Percentiles rank a stretch among this genome's conserved stretches.
These are phyloP conservation scores for Wakefieldia striispora DNA, from an alignment of 768 basidiomycete species.

Conservation along the genomic window DNA sequence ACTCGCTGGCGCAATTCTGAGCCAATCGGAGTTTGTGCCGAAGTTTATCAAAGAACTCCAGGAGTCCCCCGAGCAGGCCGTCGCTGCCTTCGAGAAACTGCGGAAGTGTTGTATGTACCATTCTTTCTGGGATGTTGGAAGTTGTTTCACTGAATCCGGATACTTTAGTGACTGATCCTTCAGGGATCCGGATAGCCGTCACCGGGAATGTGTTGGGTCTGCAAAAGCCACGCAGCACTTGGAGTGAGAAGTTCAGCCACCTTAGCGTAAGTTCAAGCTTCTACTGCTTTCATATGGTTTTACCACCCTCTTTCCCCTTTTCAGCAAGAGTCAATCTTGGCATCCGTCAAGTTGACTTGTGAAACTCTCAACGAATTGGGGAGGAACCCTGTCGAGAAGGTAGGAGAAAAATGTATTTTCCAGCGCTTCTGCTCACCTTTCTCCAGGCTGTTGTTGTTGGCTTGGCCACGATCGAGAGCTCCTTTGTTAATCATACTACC, in stretches of 20 bases:
- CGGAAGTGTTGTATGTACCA: slow-evolving; percentile 57
- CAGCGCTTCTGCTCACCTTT: background rate
- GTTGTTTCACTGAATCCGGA: background rate
- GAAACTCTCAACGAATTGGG: slow-evolving; percentile 78
- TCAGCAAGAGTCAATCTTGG: slow-evolving; percentile 49
- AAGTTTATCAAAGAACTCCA: slow-evolving; percentile 69
- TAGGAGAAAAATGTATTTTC: slow-evolving; percentile 26
- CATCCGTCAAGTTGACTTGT: slow-evolving; percentile 61
- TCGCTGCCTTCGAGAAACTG: slow-evolving; percentile 73
- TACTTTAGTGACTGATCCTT: slow-evolving; percentile 72
- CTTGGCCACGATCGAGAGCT: slow-evolving; percentile 92
- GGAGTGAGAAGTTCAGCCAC: slow-evolving; percentile 66
- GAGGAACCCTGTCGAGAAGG: slow-evolving; percentile 67
- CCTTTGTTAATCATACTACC: slow-evolving; percentile 75
- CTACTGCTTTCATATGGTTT: background rate
- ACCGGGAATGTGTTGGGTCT: slow-evolving; percentile 81
- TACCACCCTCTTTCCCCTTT: slow-evolving; percentile 2
- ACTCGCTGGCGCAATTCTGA: slow-evolving; percentile 63
- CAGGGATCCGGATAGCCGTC: slow-evolving; percentile 84
- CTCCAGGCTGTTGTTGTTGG: slow-evolving; percentile 79
- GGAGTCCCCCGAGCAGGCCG: slow-evolving; percentile 66
- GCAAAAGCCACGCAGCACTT: slow-evolving; percentile 67
- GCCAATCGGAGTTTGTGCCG: slow-evolving; percentile 79
- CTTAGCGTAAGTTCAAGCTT: slow-evolving; percentile 51
- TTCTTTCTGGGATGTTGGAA: background rate